These are phyloP conservation scores for Lepiota subincarnata DNA, from an alignment of 768 basidiomycete genomes.

Conservation along the genomic window DNA sequence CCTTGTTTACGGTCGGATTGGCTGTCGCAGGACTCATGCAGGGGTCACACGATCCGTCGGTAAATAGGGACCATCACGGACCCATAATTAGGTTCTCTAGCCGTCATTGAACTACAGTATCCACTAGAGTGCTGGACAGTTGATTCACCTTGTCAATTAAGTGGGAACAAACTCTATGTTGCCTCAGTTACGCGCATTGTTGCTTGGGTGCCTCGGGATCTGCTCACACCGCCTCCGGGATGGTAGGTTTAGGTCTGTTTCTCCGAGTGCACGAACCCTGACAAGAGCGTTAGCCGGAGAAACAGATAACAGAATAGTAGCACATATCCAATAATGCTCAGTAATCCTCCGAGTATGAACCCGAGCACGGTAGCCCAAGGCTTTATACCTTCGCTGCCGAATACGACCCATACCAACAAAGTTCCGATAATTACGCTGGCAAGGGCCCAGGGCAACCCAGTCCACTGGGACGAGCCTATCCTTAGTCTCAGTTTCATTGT, in stretches of 20 bases:
- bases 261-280: slow-evolving; percentile 90
- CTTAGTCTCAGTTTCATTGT: slow-evolving; percentile 69
- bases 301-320: slow-evolving; percentile 1
- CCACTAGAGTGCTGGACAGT: too few species aligned
- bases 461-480: slow-evolving; percentile 75
- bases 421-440: slow-evolving; percentile 67
- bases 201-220: too few species aligned
- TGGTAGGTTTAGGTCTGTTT: slow-evolving; percentile 83
- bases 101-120: too few species aligned
- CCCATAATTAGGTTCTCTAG: too few species aligned
- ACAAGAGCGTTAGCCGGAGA: slow-evolving; percentile 12
- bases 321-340: slow-evolving; percentile 84
- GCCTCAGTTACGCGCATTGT: too few species aligned
- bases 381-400: slow-evolving; percentile 87
- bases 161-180: too few species aligned
- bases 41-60: too few species aligned
- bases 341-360: slow-evolving; percentile 73
- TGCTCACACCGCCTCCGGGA: too few species aligned
- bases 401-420: slow-evolving; percentile 80
- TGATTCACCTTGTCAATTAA: too few species aligned
- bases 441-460: slow-evolving; percentile 71
- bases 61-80: too few species aligned
- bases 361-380: slow-evolving; percentile 93
- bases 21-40: too few species aligned
- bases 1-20: too few species aligned